Percentiles rank a stretch among this genome's conserved stretches.
phyloP scores from a whole-genome alignment of 75 land plant species.

The Adiantum capillusveneris region DNA sequence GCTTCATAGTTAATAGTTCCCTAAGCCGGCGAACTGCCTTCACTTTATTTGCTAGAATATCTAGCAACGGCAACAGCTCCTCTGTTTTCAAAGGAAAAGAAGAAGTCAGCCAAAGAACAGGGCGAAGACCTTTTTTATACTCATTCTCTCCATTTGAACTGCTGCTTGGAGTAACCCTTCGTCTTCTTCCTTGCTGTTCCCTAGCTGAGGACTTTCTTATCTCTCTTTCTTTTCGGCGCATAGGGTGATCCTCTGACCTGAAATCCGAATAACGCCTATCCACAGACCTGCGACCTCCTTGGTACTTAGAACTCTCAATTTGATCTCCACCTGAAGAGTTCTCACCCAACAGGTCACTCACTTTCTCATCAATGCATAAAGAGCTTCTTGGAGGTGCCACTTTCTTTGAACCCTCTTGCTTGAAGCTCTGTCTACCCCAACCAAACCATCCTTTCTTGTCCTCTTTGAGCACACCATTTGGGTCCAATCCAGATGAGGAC shows the following conservation, averaged over 20 bases:
- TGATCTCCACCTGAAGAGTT: neutral
- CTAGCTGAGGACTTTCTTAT: constrained; percentile 3
- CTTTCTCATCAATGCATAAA: constrained; percentile 16
- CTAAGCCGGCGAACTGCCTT: constrained; percentile 66
- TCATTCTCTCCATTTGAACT: neutral
- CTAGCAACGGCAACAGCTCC: constrained; percentile 69
- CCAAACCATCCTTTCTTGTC: constrained; percentile 28
- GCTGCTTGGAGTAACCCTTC: neutral
- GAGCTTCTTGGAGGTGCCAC: constrained; percentile 18
- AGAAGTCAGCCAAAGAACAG: constrained; percentile 66
- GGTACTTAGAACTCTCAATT: neutral
- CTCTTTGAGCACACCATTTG: constrained; percentile 1
- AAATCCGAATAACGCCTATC: constrained; percentile 3
- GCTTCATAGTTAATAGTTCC: constrained; percentile 77
- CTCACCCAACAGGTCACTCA: constrained; percentile 4
- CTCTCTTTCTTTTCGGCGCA: neutral
- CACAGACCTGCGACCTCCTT: constrained; percentile 11
- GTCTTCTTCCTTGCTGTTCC: constrained; percentile 5
- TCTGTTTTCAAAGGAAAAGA: constrained; percentile 69
- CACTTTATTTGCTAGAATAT: constrained; percentile 66
- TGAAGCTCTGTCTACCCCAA: constrained; percentile 10
- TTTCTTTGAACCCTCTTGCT: constrained; percentile 9
- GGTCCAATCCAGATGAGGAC: neutral
- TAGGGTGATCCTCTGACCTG: constrained; percentile 1
- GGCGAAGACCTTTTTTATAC: constrained; percentile 6